phyloP scores from a whole-genome alignment of 805 yeast genomes.

The Zygosaccharomyces bisporus region DNA sequence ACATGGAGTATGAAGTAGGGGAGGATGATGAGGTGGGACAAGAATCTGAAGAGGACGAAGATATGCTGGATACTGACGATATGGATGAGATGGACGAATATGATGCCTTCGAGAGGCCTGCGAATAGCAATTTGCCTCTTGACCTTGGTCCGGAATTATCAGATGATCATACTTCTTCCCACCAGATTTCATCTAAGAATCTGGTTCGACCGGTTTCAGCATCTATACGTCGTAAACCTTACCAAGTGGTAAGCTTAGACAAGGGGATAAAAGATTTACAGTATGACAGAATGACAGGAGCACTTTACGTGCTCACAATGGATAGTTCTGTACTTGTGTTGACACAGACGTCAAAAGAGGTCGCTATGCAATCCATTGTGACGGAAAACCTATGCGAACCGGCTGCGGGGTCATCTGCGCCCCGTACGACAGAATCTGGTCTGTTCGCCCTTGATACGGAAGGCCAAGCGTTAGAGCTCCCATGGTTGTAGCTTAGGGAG shows the following conservation, averaged over 20 bases:
- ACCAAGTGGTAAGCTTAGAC: slow-evolving; percentile 13
- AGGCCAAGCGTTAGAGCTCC: not conserved
- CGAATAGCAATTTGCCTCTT: not conserved
- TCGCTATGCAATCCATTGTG: not conserved
- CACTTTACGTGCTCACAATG: slow-evolving; percentile 13
- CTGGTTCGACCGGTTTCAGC: slow-evolving; percentile 1
- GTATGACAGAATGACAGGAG: slow-evolving; percentile 11
- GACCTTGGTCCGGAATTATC: not conserved
- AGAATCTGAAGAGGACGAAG: slow-evolving; percentile 6
- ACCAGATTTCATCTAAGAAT: not conserved
- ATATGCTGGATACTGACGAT: slow-evolving; percentile 8
- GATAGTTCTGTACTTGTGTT: slow-evolving; percentile 17
- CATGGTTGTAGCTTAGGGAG: slow-evolving; percentile 1
- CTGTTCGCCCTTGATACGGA: not conserved
- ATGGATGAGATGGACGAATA: slow-evolving; percentile 17
- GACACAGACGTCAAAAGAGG: not conserved
- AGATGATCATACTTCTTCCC: not conserved
- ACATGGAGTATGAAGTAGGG: slow-evolving; percentile 6
- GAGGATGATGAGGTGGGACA: slow-evolving; percentile 5
- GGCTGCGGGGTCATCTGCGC: not conserved
- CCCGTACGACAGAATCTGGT: slow-evolving; percentile 3
- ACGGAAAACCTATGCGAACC: not conserved
- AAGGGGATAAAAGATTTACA: slow-evolving; percentile 13
- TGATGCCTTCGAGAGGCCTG: slow-evolving; percentile 13
- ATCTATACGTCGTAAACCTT: slow-evolving; percentile 9